These are phyloP conservation scores for Aspergillus puulaauensis DNA, from an alignment of 2,329 filamentous ascomycete species.

Conservation along the genomic window DNA sequence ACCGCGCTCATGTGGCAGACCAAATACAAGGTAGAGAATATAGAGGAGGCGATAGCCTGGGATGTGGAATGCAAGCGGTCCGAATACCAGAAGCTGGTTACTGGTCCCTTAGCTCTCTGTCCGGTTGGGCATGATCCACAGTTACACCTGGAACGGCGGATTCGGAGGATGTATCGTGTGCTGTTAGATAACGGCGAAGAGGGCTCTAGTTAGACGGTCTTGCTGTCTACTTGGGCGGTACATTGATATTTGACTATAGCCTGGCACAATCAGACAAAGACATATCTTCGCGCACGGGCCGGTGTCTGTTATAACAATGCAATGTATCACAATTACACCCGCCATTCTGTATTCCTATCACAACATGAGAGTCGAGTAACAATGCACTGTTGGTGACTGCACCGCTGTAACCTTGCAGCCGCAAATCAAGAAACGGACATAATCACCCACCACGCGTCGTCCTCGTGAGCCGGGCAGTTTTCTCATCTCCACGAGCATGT, in stretches of 20 bases:
- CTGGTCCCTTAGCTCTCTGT: not conserved
- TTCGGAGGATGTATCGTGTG: constrained; percentile 1
- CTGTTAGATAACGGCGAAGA: not conserved
- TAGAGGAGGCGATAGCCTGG: not conserved
- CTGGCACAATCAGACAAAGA: no score
- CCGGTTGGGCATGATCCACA: not conserved
- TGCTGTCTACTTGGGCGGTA: not conserved
- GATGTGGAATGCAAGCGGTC: not conserved
- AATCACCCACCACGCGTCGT: no score
- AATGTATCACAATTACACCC: no score
- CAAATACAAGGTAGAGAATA: not conserved
- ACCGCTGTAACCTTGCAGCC: no score
- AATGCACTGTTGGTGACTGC: no score
- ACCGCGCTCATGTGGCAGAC: not conserved
- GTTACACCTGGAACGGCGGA: not conserved
- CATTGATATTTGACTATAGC: not conserved
- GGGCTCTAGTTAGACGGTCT: not conserved
- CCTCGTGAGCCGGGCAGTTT: no score
- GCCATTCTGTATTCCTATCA: no score
- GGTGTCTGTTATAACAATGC: no score
- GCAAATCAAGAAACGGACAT: no score
- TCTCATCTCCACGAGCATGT: no score
- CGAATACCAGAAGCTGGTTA: not conserved
- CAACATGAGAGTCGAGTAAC: no score
- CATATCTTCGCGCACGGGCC: no score